Conservation (phyloP, 2,329 filamentous ascomycete genomes). For the Lasiodiplodia sp. region DNA sequence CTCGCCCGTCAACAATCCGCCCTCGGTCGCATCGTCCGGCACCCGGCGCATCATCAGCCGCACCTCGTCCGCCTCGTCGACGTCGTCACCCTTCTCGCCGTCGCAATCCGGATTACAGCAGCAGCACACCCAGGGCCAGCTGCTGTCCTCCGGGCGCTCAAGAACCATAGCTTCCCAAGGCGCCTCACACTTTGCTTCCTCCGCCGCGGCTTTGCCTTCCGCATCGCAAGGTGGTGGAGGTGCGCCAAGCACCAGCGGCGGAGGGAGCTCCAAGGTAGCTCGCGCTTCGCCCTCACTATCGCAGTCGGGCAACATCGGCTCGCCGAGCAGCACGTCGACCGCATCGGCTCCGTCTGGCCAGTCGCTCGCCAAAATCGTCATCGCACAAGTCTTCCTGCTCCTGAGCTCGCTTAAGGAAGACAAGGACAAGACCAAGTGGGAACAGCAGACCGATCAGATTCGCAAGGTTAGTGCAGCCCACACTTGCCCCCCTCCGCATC, state of each 20-base stretch:
- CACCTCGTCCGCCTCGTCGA: constrained; percentile 62
- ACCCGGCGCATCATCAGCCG: constrained; percentile 60
- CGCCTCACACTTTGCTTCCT: constrained; percentile 62
- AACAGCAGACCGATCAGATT: constrained; percentile 88
- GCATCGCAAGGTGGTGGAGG: constrained; percentile 59
- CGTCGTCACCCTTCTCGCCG: constrained; percentile 62
- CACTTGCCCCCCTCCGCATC: background rate
- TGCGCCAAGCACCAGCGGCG: constrained; percentile 59
- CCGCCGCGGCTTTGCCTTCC: constrained; percentile 61
- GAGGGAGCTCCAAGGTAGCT: constrained; percentile 63
- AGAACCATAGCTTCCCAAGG: constrained; percentile 63
- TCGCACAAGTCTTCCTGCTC: constrained; percentile 93
- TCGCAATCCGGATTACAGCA: constrained; percentile 62
- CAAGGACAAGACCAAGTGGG: constrained; percentile 94
- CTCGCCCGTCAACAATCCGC: constrained; percentile 61
- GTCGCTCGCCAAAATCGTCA: constrained; percentile 84
- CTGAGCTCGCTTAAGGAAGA: constrained; percentile 95
- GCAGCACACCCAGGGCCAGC: constrained; percentile 57
- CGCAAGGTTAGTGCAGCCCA: constrained; percentile 71
- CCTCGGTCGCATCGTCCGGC: constrained; percentile 54
- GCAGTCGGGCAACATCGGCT: constrained; percentile 61
- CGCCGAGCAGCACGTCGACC: constrained; percentile 59
- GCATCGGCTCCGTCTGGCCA: constrained; percentile 52
- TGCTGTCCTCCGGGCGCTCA: constrained; percentile 63
- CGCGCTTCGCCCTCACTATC: constrained; percentile 68